These are phyloP conservation scores for Boletus reticulatus DNA, from an alignment of 768 basidiomycete genomes.

Conservation along the genomic window DNA sequence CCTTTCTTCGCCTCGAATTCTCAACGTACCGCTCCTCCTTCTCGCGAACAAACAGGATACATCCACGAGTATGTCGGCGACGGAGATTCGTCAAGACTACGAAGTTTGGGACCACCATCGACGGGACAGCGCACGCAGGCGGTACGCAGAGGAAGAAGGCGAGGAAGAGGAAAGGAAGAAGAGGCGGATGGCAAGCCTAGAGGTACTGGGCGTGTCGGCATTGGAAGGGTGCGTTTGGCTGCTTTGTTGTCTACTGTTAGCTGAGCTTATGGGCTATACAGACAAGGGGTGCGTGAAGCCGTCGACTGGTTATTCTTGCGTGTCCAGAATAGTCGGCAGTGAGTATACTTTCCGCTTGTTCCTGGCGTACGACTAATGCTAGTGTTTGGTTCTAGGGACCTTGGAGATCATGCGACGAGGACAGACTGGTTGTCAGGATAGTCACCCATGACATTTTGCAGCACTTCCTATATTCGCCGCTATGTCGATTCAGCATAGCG, in stretches of 20 bases:
- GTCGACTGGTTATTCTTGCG: slow-evolving; percentile 95
- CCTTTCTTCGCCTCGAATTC: slow-evolving; percentile 84
- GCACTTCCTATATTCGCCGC: background rate
- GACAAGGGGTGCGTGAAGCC: slow-evolving; percentile 85
- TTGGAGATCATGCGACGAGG: slow-evolving; percentile 12
- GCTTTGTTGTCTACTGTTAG: background rate
- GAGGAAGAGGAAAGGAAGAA: slow-evolving; percentile 43
- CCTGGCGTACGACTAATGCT: background rate
- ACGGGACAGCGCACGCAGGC: slow-evolving; percentile 60
- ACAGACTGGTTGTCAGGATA: slow-evolving; percentile 10
- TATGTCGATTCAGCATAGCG: background rate
- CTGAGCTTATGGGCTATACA: slow-evolving; percentile 28
- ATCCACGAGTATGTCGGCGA: slow-evolving; percentile 74
- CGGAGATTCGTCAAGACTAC: slow-evolving; percentile 88
- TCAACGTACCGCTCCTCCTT: slow-evolving; percentile 86
- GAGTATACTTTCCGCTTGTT: background rate
- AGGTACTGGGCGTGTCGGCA: slow-evolving; percentile 89
- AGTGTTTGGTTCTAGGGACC: slow-evolving; percentile 10
- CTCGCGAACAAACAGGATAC: slow-evolving; percentile 97
- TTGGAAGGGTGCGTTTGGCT: slow-evolving; percentile 71
- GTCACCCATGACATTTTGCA: background rate
- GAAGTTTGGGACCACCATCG: slow-evolving; percentile 83
- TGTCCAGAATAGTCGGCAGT: slow-evolving; percentile 87
- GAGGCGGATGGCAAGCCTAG: slow-evolving; percentile 69
- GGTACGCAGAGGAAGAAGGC: slow-evolving; percentile 49